Evolutionary conservation across 2,329 filamentous ascomycete species (phyloP), one percentile per base, ranked within the genome.

Genomic region (Xylaria sp.): DNA sequence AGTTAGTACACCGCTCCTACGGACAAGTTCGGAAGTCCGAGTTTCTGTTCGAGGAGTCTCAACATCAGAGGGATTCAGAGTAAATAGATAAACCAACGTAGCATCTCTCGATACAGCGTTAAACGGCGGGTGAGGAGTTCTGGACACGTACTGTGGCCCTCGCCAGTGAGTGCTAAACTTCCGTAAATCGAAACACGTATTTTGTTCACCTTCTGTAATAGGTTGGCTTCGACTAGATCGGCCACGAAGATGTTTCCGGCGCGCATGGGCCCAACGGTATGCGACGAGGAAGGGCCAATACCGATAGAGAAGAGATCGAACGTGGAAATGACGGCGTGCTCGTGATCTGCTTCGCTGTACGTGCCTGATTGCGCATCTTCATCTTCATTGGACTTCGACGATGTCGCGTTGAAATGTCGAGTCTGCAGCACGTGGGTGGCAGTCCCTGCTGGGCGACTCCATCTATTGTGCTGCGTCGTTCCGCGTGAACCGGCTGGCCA

Each of bases 291-390:
- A 9, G 78, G 78, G 0, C 78, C 78, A 59, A 80, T 79, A 59
- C 78, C 78, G 48, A 80, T 78, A 26, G 77, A 79, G 65, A 80
- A 80, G 29, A 80, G 70, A 62, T 80, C 78, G 57, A 80, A 80
- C 0, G 78, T 76, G 2, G 78, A 80, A 52, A 80, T 80, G 62
- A 80, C 78, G 53, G 78, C 78, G 60, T 80, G 78, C 59, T 80
- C 78, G 43, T 78, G 75, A 44, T 78, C 77, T 1, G 77, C 71
- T 59, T 80, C 78, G 56, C 74, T 79, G 63, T 80, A 79, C 9
- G 71, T 74, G 48, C 76, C 75, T 2, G 70, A 61, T 2, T 72
- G 61, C 3, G 66, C 62, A 1, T 74, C 71, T 22, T 71, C 70
- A 9, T 63, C 64, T 16, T 57, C 61, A 9, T 63, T 59, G 9